Percentiles rank a stretch among this genome's conserved stretches.
Conservation (phyloP, 805 yeast genomes). For the Kazachstania martiniae region DNA sequence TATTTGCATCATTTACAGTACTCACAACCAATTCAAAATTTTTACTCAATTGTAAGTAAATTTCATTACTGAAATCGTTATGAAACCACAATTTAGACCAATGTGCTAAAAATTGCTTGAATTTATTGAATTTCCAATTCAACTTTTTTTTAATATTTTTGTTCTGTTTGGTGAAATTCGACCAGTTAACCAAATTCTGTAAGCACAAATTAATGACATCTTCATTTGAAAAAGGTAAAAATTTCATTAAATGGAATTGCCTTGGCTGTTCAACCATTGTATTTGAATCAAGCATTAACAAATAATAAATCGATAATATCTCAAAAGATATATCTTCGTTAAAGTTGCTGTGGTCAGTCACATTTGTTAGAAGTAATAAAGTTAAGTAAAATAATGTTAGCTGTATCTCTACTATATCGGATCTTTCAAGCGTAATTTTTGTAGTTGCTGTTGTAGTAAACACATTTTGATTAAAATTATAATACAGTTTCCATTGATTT, state of each 20-base stretch:
- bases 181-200: slow-evolving; percentile 13
- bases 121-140: slow-evolving; percentile 16
- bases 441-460: neutral
- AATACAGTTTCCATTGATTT: slow-evolving; percentile 17
- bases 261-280: slow-evolving; percentile 12
- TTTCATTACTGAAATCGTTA: slow-evolving; percentile 11
- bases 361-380: slow-evolving; percentile 1
- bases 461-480: slow-evolving; percentile 16
- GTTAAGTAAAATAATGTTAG: slow-evolving; percentile 21
- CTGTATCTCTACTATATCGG: slow-evolving; percentile 22
- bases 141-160: neutral
- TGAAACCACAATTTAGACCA: slow-evolving; percentile 19
- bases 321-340: slow-evolving; percentile 19
- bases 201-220: slow-evolving; percentile 20
- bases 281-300: slow-evolving; percentile 13
- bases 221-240: slow-evolving; percentile 20
- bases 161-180: no score
- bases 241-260: slow-evolving; percentile 16
- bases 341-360: neutral
- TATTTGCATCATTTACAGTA: neutral
- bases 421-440: slow-evolving; percentile 7
- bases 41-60: slow-evolving; percentile 7
- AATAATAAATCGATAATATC: slow-evolving; percentile 22
- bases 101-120: slow-evolving; percentile 13
- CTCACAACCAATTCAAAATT: slow-evolving; percentile 3